phyloP scores from a whole-genome alignment of 2,329 filamentous ascomycete genomes.

The Lachnum nothofagi region DNA sequence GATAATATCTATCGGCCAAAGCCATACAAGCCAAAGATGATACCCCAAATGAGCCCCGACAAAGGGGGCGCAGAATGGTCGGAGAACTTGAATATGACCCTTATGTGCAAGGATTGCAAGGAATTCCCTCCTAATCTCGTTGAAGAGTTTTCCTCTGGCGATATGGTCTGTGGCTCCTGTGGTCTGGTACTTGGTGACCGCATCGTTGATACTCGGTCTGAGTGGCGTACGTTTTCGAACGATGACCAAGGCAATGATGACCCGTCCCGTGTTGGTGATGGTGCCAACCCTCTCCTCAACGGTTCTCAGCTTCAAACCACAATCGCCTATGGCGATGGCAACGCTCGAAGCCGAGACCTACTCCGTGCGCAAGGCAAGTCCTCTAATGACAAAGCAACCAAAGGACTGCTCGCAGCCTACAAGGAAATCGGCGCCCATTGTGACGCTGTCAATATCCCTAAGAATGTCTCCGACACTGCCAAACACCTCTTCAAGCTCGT shows the following conservation, averaged over 20 bases:
- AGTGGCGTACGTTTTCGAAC: slow-evolving; percentile 98
- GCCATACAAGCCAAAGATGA: slow-evolving; percentile 43
- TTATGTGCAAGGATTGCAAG: slow-evolving; percentile 87
- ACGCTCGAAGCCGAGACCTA: slow-evolving; percentile 66
- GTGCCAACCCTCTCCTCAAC: slow-evolving; percentile 81
- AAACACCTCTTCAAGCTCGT: slow-evolving; percentile 95
- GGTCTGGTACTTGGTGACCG: slow-evolving; percentile 85
- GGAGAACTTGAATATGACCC: slow-evolving; percentile 78
- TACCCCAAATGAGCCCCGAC: slow-evolving; percentile 34
- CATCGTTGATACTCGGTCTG: slow-evolving; percentile 90
- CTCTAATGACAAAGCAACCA: slow-evolving; percentile 76
- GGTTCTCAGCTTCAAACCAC: slow-evolving; percentile 83
- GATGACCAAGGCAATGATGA: slow-evolving; percentile 96
- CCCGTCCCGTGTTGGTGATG: slow-evolving; percentile 95
- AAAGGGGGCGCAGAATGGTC: slow-evolving; percentile 25
- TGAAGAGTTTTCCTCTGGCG: slow-evolving; percentile 86
- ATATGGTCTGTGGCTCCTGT: slow-evolving; percentile 88
- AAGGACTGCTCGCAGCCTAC: slow-evolving; percentile 73
- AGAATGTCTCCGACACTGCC: slow-evolving; percentile 78
- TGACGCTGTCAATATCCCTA: slow-evolving; percentile 76
- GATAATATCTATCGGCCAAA: slow-evolving; percentile 42
- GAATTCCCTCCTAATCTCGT: slow-evolving; percentile 87
- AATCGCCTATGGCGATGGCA: slow-evolving; percentile 77
- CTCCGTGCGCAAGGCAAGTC: slow-evolving; percentile 79
- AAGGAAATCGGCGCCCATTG: slow-evolving; percentile 84